Base-by-base conservation (phyloP, 768 basidiomycete genomes). In the Termitomyces sp. region DNA sequence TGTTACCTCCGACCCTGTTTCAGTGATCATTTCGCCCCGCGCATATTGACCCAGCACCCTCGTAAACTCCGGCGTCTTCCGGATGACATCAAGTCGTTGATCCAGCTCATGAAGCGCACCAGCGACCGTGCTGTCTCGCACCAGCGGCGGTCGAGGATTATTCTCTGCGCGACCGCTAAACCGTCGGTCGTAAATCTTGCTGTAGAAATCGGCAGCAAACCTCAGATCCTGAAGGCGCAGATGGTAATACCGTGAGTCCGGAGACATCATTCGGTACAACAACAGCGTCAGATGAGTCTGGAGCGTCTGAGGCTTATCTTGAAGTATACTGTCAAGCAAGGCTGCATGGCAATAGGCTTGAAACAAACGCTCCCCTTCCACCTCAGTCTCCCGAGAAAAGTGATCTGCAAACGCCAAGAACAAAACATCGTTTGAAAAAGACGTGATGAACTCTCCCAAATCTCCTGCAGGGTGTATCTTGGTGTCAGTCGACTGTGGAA, bases 311-410 rank as follows among this genome's bases (percentile, higher is more conserved):
- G 89, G 85, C 69, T 96, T 97, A 72, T 95, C 95, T 69, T 91
- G 87, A n/a, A 94, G 75, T 52, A 98, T 88, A 72, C 91, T 89
- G 69, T 98, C 95, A 46, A 95, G 78, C 13, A 94, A 71, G 32
- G 82, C 80, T 0, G 91, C 89, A 64, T 89, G 86, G 64, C 89
- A 87, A 64, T 89, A 94, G 10, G 79, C 78, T 59, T 85, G 82
- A 69, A 91, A 86, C 10, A 84, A 68, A 47, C 77, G 78, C 64
- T 91, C 89, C 30, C 78, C 76, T 4, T 78, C 75, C 12, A 84
- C 83, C 60, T 81, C 82, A 4, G 79, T 83, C 50, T 82, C 82
- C 8, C 87, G 80, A 50, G 87, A 86, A 61, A 94, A 80, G 61
- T 88, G 84, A 61, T 91, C 90, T 3, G 91, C 91, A 61, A 94